Conservation (phyloP, 2,329 filamentous ascomycete species). For the Neonectria magnoliae region DNA sequence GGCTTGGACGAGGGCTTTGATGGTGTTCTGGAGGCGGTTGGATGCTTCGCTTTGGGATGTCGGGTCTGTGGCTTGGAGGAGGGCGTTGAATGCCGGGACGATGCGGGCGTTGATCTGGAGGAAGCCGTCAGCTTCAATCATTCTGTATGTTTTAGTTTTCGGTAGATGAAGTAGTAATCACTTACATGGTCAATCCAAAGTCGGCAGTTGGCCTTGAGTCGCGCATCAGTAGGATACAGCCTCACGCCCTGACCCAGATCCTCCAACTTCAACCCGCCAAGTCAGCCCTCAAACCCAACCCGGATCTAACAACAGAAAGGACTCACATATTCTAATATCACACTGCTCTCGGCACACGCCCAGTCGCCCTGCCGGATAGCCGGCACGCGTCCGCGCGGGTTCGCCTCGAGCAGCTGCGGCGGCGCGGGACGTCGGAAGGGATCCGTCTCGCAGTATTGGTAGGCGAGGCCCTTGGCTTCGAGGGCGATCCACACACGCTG, state of each 20-base stretch:
- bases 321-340: constrained; percentile 85
- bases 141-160: neutral
- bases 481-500: constrained; percentile 91
- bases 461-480: constrained; percentile 79
- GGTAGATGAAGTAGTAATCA: constrained; percentile 1
- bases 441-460: constrained; percentile 89
- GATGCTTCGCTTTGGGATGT: constrained; percentile 67
- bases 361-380: constrained; percentile 81
- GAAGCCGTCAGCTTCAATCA: neutral
- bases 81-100: constrained; percentile 78
- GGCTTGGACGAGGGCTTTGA: constrained; percentile 62
- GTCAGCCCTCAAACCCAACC: neutral
- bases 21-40: constrained; percentile 71
- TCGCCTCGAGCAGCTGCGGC: constrained; percentile 72
- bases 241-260: constrained; percentile 70
- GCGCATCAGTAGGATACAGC: constrained; percentile 72
- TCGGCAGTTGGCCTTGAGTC: constrained; percentile 76
- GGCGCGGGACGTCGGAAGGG: constrained; percentile 75
- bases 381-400: constrained; percentile 79
- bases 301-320: neutral
- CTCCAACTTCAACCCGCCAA: constrained; percentile 65
- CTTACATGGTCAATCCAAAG: constrained; percentile 84
- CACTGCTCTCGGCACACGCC: constrained; percentile 83
- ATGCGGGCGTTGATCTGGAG: constrained; percentile 77
- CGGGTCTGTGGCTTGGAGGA: constrained; percentile 72